Base-by-base conservation (phyloP, 208 protist species). In the Porcisia hertigi region DNA sequence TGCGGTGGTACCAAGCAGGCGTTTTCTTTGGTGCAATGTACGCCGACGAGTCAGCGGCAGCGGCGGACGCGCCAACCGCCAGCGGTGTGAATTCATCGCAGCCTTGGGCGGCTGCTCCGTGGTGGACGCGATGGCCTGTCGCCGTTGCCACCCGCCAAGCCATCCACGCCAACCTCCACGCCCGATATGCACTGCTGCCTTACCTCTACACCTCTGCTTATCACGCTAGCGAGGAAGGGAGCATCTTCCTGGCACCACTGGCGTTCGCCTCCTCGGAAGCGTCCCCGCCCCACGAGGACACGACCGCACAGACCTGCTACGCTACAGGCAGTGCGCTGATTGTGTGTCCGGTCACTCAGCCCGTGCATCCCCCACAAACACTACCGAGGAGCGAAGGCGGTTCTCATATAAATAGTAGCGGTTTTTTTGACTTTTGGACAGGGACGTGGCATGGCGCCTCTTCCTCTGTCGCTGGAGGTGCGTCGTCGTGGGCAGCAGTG, bases 1-100 rank as follows among this genome's bases (percentile, higher is more conserved):
- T 93, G 20, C 90, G 99, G 11, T 99, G 98, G 98, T 98, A 99
- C 75, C 98, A 99, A 83, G 75, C 92, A 0, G 97, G 88, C 55
- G 65, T 67, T 18, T 89, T 89, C 72, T 90, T 98, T 41, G 98
- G 98, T 49, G 98, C 99, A 77, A 99, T 99, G 85, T 91, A 98
- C 65, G 89, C 87, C 7, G 97, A 99, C 70, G 91, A 92, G 12
- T 86, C 96, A 67, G 64, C 90, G 12, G 88, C 98, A 47, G 89
- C 94, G 9, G 77, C 91, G 73, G 85, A 91, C 47, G 76, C 94
- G 45, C 98, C 98, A n/a, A 25, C 36, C n/a, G 11, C 39, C 6
- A 71, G 3, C 41, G 39, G 9, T 25, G 58, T 30, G 41, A 43
- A 12, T 52, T 43, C 63, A 49, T 20, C 18, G 58, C 23, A 18